Base-by-base conservation (phyloP, 306 rosid genomes). In the Acacia melanoxylon region DNA sequence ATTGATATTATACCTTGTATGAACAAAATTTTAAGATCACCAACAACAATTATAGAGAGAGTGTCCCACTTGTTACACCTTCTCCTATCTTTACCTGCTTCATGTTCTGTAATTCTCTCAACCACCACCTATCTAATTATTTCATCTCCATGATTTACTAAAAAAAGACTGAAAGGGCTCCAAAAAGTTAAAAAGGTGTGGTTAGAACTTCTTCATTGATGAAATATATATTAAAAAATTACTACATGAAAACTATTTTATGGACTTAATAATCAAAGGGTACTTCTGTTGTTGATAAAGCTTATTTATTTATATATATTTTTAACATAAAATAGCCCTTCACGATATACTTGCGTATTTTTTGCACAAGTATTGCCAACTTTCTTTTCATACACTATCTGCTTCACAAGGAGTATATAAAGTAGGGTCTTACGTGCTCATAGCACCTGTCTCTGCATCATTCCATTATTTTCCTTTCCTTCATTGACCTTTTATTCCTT, bases 331-430 rank as follows among this genome's bases (percentile, higher is more conserved):
- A 27, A 62, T 62, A 62, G 9, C 17, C 37, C 68, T 24, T 61
- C 35, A 22, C 33, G 33, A 61, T 25, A 10, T 25, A 25, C 35
- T 10, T 3, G 35, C 13, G 67, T 61, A 61, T 61, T 35, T 75
- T 75, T 40, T 22, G 52, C 72, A 72, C 29, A 5, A 65, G 22
- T 49, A 37, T 68, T 42, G 61, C 77, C 67, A 77, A 78, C 80
- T 75, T 68, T 59, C 72, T 79, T 58, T 68, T 37, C 41, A 70
- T 78, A 74, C 44, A 27, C 76, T 79, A 25, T 33, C 37, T 84
- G 81, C 83, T 84, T 78, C 68, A 81, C 17, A 49, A 19, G 33
- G 82, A 80, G 89, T 89, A 91, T 85, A 58, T 92, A 92, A 86
- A 71, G 86, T 84, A 80, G 72, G 83, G 61, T 14, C 79, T 22